Percentiles rank a stretch among this genome's conserved stretches.
These are phyloP conservation scores for Teratosphaeria nubilosa DNA, from an alignment of 2,329 filamentous ascomycete species.

Conservation along the genomic window DNA sequence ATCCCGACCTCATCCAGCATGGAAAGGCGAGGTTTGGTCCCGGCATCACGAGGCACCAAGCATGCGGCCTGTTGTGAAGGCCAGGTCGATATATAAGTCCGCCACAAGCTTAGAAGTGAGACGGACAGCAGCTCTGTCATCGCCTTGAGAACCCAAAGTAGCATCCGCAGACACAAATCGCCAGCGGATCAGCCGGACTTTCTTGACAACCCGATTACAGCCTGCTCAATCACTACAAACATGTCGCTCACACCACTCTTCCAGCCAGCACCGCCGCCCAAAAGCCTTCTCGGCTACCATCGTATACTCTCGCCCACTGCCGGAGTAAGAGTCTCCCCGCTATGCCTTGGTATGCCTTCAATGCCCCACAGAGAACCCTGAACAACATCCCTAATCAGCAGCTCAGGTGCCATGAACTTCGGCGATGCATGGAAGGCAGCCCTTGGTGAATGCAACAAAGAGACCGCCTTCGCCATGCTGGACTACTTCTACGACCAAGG, in stretches of 20 bases:
- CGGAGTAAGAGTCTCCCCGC: conserved; percentile 41
- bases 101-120: too few species aligned
- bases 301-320: conserved; percentile 42
- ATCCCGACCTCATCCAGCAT: too few species aligned
- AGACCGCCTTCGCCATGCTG: conserved; percentile 20
- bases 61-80: too few species aligned
- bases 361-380: background rate
- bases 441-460: conserved; percentile 21
- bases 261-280: conserved; percentile 20
- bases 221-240: background rate
- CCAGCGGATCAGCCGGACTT: too few species aligned
- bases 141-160: too few species aligned
- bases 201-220: too few species aligned
- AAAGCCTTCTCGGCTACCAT: conserved; percentile 39
- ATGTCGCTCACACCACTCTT: conserved; percentile 2
- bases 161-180: too few species aligned
- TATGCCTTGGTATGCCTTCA: conserved; percentile 34
- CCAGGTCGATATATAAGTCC: too few species aligned
- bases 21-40: too few species aligned
- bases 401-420: conserved; percentile 40
- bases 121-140: too few species aligned
- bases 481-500: conserved; percentile 23
- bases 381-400: background rate
- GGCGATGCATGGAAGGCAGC: conserved; percentile 37
- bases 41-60: too few species aligned